Evolutionary conservation across 495 filamentous ascomycete genomes (phyloP).

Genomic region (Talaromyces adpressus): DNA sequence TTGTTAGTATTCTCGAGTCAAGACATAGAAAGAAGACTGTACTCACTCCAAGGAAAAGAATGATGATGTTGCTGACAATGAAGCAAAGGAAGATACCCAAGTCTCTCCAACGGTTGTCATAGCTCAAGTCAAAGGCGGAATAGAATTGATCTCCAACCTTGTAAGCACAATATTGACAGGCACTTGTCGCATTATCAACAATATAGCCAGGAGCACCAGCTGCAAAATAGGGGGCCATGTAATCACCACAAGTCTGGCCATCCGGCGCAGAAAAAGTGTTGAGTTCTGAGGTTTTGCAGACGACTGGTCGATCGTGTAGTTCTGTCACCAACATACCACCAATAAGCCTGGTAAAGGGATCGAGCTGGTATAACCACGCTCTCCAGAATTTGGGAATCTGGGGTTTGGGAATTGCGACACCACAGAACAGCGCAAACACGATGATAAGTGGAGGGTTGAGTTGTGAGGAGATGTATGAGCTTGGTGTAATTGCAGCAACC

Average conservation of each 20-base stretch:
- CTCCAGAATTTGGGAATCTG: slow-evolving; percentile 75
- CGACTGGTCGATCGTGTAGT: slow-evolving; percentile 56
- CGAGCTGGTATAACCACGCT: slow-evolving; percentile 72
- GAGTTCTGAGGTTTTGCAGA: slow-evolving; percentile 48
- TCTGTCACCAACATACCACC: slow-evolving; percentile 72
- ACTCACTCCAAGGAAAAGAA: slow-evolving; percentile 57
- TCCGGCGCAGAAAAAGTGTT: slow-evolving; percentile 55
- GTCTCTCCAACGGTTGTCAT: slow-evolving; percentile 67
- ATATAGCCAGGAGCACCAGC: slow-evolving; percentile 62
- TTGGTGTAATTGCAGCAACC: slow-evolving; percentile 62
- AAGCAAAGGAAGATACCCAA: slow-evolving; percentile 66
- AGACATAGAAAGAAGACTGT: neutral
- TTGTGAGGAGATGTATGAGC: slow-evolving; percentile 61
- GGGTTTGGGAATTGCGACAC: slow-evolving; percentile 68
- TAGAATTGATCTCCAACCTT: slow-evolving; percentile 65
- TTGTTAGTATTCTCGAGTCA: slow-evolving; percentile 14
- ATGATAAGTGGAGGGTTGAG: slow-evolving; percentile 64
- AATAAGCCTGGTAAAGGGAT: slow-evolving; percentile 80
- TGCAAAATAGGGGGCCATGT: slow-evolving; percentile 65
- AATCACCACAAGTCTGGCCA: slow-evolving; percentile 59
- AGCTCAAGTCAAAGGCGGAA: slow-evolving; percentile 52
- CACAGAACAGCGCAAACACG: slow-evolving; percentile 57
- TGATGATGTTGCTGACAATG: slow-evolving; percentile 37
- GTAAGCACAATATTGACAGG: slow-evolving; percentile 73
- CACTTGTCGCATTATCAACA: slow-evolving; percentile 44